Evolutionary conservation across 805 yeast species (phyloP).

Genomic region (Candida schatavii): DNA sequence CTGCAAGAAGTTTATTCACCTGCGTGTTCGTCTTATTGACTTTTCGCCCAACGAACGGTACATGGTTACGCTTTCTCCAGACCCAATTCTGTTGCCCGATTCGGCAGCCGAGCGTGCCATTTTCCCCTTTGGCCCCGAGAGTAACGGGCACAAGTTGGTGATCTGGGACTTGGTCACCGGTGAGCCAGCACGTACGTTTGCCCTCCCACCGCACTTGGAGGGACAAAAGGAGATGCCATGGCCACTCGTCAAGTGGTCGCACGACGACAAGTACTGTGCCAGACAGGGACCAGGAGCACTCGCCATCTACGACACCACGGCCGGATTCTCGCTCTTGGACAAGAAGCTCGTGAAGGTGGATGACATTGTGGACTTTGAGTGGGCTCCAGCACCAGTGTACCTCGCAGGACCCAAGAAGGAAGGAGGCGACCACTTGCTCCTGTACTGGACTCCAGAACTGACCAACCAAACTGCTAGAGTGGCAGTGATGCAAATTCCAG

Average conservation of each 20-base stretch:
- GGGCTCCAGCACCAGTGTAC: constrained; percentile 86
- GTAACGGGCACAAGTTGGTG: constrained; percentile 89
- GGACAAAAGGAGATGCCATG: constrained; percentile 73
- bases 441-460: constrained; percentile 97
- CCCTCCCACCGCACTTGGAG: constrained; percentile 73
- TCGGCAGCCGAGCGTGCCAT: constrained; percentile 59
- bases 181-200: constrained; percentile 84
- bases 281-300: constrained; percentile 92
- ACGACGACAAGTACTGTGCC: constrained; percentile 89
- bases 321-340: constrained; percentile 75
- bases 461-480: constrained; percentile 94
- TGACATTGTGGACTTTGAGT: constrained; percentile 87
- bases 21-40: constrained; percentile 83
- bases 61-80: constrained; percentile 85
- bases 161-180: constrained; percentile 90
- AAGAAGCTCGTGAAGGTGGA: constrained; percentile 81
- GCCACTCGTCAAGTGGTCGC: constrained; percentile 97
- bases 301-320: constrained; percentile 80
- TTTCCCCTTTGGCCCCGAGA: constrained; percentile 82
- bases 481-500: constrained; percentile 81
- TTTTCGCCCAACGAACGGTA: constrained; percentile 91
- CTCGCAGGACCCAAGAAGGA: constrained; percentile 54
- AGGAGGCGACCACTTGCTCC: constrained; percentile 62
- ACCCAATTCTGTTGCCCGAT: constrained; percentile 69
- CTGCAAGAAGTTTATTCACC: constrained; percentile 78